A percentile compares a stretch with the other conserved stretches of the same genome.
These are phyloP conservation scores for Glycine tomentella DNA, from an alignment of 306 rosid species.

Conservation along the genomic window DNA sequence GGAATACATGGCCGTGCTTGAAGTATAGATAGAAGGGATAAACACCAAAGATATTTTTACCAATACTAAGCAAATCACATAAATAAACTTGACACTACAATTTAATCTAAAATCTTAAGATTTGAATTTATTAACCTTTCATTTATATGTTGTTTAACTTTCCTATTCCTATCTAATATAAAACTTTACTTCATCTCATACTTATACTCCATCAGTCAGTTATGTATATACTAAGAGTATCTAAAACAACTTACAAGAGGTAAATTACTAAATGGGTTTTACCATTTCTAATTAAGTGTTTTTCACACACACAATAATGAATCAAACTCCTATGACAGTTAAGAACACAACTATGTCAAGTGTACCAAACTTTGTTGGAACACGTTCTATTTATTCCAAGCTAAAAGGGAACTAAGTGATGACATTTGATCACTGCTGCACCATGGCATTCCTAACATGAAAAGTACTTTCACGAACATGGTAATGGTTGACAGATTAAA, in stretches of 20 bases:
- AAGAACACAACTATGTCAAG: neutral
- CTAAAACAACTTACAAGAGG: neutral
- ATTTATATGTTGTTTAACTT: no score
- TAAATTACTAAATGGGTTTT: neutral
- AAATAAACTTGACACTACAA: no score
- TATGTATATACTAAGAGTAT: neutral
- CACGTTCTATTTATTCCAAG: constrained; percentile 5
- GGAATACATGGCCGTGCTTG: no score
- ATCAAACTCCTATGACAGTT: neutral
- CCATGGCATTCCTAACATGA: neutral
- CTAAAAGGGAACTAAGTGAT: neutral
- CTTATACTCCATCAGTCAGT: no score
- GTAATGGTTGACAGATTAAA: neutral
- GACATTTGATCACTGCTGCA: neutral
- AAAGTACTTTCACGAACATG: neutral
- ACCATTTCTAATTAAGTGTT: neutral
- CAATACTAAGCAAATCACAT: no score
- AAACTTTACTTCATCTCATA: no score
- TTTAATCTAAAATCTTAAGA: no score
- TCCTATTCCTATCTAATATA: no score
- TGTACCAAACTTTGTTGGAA: neutral
- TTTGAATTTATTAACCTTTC: no score
- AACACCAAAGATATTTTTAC: no score
- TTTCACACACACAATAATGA: neutral
- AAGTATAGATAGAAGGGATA: no score